Conservation (phyloP, 345 rosid species). For the Melastoma malabathricum region DNA sequence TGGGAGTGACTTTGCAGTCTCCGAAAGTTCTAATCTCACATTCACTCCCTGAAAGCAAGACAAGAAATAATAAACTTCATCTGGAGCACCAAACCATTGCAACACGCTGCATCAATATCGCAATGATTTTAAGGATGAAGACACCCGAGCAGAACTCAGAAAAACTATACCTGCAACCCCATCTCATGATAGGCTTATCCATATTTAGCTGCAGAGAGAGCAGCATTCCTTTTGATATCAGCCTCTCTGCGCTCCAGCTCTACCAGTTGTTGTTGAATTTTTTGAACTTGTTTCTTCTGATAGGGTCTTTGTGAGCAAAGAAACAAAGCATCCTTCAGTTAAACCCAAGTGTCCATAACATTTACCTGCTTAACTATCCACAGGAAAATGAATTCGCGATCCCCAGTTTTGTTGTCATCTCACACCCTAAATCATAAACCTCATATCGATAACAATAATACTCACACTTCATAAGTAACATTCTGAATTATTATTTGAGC, state of each 20-base stretch:
- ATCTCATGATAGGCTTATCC: constrained; percentile 91
- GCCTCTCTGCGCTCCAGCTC: constrained; percentile 92
- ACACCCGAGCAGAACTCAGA: not conserved
- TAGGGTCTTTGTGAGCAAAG: constrained; percentile 41
- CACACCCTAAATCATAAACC: not conserved
- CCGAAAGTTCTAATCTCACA: constrained; percentile 82
- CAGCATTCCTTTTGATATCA: constrained; percentile 74
- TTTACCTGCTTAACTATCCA: not conserved
- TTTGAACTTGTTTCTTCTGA: constrained; percentile 93
- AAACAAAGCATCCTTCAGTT: too few species aligned
- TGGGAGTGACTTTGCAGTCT: constrained; percentile 85
- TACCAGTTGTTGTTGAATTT: constrained; percentile 72
- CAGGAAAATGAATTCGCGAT: not conserved
- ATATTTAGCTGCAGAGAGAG: constrained; percentile 73
- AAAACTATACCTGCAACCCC: constrained; percentile 62
- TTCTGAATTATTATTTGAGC: constrained; percentile 83
- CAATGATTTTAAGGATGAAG: too few species aligned
- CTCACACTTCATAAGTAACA: constrained; percentile 95
- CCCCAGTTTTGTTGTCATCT: not conserved
- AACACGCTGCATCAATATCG: not conserved
- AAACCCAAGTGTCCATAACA: too few species aligned
- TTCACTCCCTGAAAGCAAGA: constrained; percentile 52
- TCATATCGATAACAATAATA: constrained; percentile 2
- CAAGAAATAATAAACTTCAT: not conserved
- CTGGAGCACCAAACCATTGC: not conserved